phyloP scores from a whole-genome alignment of 441 rosid species.

The Erodium moschatum region DNA sequence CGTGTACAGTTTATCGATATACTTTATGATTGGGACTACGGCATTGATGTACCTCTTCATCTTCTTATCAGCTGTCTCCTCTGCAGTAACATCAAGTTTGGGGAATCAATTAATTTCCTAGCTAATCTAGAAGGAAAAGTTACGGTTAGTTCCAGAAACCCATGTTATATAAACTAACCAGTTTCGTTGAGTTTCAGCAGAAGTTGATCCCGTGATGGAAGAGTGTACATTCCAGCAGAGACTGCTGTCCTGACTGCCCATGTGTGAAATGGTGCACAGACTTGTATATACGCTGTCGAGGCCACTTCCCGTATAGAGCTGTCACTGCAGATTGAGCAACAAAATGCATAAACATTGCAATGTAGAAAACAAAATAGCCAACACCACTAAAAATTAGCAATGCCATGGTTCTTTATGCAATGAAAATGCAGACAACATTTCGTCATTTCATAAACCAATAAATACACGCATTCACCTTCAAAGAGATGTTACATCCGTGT shows the following conservation, averaged over 20 bases:
- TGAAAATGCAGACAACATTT: no score
- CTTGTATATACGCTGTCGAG: constrained; percentile 75
- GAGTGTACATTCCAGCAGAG: constrained; percentile 87
- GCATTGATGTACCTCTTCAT: constrained; percentile 71
- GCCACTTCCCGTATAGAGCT: constrained; percentile 73
- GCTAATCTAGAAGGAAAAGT: no score
- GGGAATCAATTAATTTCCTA: no score
- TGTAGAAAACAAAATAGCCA: no score
- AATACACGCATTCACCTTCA: no score
- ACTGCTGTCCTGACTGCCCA: constrained; percentile 87
- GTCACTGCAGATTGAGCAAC: constrained; percentile 26
- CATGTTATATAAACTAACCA: constrained; percentile 25
- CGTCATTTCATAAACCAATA: no score
- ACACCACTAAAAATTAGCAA: no score
- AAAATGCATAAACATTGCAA: no score
- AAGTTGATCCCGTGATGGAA: constrained; percentile 74
- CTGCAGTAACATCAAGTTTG: constrained; percentile 27
- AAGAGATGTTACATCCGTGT: no score
- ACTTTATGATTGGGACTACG: constrained; percentile 47
- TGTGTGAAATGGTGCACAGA: constrained; percentile 78
- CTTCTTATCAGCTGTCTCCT: constrained; percentile 59
- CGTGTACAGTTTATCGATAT: constrained; percentile 66
- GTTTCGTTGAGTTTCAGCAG: constrained; percentile 67
- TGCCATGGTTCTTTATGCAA: no score
- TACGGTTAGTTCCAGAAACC: no score